phyloP scores from a whole-genome alignment of 2,329 filamentous ascomycete species.

The Calonectria crousiana region DNA sequence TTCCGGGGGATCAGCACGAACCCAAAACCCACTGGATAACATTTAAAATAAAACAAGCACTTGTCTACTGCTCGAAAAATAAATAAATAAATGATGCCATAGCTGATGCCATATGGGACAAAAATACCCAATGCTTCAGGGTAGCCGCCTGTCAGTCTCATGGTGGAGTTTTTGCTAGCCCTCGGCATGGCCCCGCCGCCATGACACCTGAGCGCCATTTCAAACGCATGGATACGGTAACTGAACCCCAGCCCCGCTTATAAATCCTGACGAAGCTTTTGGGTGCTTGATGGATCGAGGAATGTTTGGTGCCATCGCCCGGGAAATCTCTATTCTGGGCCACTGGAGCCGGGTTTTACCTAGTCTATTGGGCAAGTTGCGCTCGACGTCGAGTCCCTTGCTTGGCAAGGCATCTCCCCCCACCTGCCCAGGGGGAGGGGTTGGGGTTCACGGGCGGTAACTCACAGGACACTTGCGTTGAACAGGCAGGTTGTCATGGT shows the following conservation, averaged over 20 bases:
- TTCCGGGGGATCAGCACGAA: background rate
- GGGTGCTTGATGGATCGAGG: background rate
- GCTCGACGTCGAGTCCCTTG: background rate
- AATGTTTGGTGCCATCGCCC: background rate
- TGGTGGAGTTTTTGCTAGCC: background rate
- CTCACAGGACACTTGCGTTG: slow-evolving; percentile 1
- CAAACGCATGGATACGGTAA: background rate
- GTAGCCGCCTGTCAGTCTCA: background rate
- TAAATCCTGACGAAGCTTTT: slow-evolving; percentile 25
- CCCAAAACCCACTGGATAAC: background rate
- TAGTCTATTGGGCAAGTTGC: background rate
- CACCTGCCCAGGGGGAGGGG: background rate
- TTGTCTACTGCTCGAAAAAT: too few species aligned
- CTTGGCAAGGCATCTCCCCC: background rate
- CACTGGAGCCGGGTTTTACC: background rate
- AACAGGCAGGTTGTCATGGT: slow-evolving; percentile 3
- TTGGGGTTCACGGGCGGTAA: background rate
- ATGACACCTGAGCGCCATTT: slow-evolving; percentile 12
- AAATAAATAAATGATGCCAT: background rate
- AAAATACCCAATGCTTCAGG: slow-evolving; percentile 17
- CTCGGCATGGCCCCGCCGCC: slow-evolving; percentile 4
- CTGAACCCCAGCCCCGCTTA: slow-evolving; percentile 22
- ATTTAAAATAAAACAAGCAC: background rate
- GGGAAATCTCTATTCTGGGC: slow-evolving; percentile 1
- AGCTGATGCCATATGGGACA: background rate